phyloP scores from a whole-genome alignment of 805 yeast genomes.

The Saturnispora halmiae region DNA sequence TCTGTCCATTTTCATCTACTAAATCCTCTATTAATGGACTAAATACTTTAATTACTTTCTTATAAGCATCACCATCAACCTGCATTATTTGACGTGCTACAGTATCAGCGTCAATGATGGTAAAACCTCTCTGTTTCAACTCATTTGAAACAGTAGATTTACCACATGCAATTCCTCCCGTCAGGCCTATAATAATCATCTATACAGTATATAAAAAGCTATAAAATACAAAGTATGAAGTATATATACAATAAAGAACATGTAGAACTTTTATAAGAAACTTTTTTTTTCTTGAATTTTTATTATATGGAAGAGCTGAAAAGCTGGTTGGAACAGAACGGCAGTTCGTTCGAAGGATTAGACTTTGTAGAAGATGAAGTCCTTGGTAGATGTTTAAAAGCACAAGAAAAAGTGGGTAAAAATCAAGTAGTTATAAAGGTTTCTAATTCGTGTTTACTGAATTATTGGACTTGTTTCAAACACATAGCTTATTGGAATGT shows the following conservation, averaged over 20 bases:
- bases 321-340: constrained; percentile 1
- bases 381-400: constrained; percentile 59
- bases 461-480: constrained; percentile 42
- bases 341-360: constrained; percentile 20
- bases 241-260: too few relatives aligned
- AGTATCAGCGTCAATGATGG: constrained; percentile 81
- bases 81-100: constrained; percentile 80
- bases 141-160: constrained; percentile 78
- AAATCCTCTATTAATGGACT: constrained; percentile 34
- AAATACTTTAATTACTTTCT: constrained; percentile 55
- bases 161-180: constrained; percentile 98
- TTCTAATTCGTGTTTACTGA: constrained; percentile 50
- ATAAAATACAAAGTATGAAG: too few relatives aligned
- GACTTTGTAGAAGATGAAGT: constrained; percentile 33
- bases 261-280: too few relatives aligned
- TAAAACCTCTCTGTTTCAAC: constrained; percentile 40
- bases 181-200: constrained; percentile 92
- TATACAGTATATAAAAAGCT: too few relatives aligned
- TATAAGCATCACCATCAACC: constrained; percentile 70
- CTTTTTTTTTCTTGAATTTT: background rate
- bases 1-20: constrained; percentile 35
- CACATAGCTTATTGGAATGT: constrained; percentile 28
- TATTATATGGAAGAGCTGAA: constrained; percentile 1
- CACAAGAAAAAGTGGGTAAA: constrained; percentile 29
- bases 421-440: constrained; percentile 45